Evolutionary conservation across 805 yeast species (phyloP).

Genomic region (Wickerhamomyces bisporus): DNA sequence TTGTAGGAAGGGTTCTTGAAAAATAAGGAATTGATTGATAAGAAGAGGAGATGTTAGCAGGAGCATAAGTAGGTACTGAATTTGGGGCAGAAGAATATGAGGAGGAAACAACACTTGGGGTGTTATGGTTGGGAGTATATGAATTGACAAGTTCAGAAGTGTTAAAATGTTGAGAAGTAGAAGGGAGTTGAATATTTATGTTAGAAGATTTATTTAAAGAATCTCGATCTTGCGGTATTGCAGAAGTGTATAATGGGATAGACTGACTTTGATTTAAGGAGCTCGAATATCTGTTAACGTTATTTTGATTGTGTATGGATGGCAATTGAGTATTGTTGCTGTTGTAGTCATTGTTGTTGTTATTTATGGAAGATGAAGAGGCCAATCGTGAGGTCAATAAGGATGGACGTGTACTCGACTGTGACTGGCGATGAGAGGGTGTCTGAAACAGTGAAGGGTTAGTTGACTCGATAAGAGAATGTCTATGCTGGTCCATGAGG

Average conservation of each 20-base stretch:
- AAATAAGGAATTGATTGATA: constrained; percentile 23
- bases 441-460: constrained; percentile 2
- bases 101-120: constrained; percentile 44
- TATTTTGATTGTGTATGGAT: not conserved
- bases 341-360: constrained; percentile 6
- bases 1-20: constrained; percentile 44
- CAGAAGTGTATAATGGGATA: too few species aligned
- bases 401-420: constrained; percentile 18
- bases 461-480: constrained; percentile 13
- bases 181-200: constrained; percentile 21
- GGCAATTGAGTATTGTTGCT: constrained; percentile 4
- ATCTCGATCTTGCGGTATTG: constrained; percentile 4
- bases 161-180: constrained; percentile 26
- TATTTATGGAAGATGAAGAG: constrained; percentile 15
- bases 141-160: constrained; percentile 21
- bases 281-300: not conserved
- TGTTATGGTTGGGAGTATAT: constrained; percentile 36
- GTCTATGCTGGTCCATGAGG: constrained; percentile 7
- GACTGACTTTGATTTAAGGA: not conserved
- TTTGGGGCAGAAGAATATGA: constrained; percentile 35
- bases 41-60: constrained; percentile 8
- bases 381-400: constrained; percentile 30
- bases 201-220: constrained; percentile 17
- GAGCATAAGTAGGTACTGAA: constrained; percentile 17
- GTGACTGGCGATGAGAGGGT: constrained; percentile 11